Conservation (phyloP, 2,329 filamentous ascomycete species). For the Hymenoscyphus albidus region DNA sequence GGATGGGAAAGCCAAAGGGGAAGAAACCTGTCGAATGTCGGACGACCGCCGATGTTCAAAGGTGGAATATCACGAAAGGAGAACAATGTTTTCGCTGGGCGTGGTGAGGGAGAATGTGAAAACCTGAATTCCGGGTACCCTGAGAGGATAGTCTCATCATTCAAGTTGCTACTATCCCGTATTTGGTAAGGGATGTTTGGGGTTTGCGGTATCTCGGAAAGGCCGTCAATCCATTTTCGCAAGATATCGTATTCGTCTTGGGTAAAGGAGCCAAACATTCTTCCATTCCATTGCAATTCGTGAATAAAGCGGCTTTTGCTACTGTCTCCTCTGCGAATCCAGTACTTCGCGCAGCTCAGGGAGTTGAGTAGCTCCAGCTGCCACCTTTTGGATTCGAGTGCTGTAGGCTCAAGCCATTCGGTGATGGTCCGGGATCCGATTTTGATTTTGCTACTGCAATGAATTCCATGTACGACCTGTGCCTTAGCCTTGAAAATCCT, state of each 20-base stretch:
- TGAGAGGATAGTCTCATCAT: conserved; percentile 8
- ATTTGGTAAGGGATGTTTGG: not conserved
- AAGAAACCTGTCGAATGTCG: conserved; percentile 30
- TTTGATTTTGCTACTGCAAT: conserved; percentile 38
- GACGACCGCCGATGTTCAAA: not conserved
- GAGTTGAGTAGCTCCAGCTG: conserved; percentile 38
- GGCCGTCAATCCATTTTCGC: conserved; percentile 40
- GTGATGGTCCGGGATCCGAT: conserved; percentile 39
- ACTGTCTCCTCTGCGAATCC: conserved; percentile 41
- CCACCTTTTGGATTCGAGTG: conserved; percentile 33
- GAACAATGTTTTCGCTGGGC: not conserved
- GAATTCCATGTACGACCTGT: conserved; percentile 39
- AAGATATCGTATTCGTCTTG: conserved; percentile 39
- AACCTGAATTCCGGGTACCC: conserved; percentile 11
- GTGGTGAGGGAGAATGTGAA: not conserved
- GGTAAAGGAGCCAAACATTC: conserved; percentile 49
- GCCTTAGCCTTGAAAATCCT: conserved; percentile 39
- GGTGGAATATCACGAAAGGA: not conserved
- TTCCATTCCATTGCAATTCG: conserved; percentile 44
- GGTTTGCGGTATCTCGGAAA: conserved; percentile 4
- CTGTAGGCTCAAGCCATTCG: conserved; percentile 41
- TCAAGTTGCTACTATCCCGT: too few species aligned
- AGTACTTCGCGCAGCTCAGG: conserved; percentile 37
- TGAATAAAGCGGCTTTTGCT: conserved; percentile 40
- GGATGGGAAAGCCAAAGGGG: conserved; percentile 39